These are phyloP conservation scores for Hyaloscypha finlandica DNA, from an alignment of 495 filamentous ascomycete genomes.

Conservation along the genomic window DNA sequence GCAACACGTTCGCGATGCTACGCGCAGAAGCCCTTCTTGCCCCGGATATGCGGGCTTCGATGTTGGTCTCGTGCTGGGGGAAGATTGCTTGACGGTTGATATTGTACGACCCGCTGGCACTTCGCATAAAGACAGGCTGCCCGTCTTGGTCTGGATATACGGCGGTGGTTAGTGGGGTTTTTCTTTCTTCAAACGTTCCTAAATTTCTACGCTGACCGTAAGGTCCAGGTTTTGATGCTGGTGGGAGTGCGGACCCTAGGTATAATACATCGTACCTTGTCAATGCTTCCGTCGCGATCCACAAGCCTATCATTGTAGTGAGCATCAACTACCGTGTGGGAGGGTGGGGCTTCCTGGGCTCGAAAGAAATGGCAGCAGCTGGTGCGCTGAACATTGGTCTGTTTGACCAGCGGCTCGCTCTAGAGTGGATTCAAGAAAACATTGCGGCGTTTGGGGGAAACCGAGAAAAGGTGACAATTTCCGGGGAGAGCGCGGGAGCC, in stretches of 20 bases:
- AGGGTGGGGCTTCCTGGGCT: slow-evolving; percentile 59
- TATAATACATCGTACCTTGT: slow-evolving; percentile 52
- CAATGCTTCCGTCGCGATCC: slow-evolving; percentile 48
- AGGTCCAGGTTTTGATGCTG: slow-evolving; percentile 45
- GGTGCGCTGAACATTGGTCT: slow-evolving; percentile 51
- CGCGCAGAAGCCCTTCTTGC: not conserved
- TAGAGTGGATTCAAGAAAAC: slow-evolving; percentile 50
- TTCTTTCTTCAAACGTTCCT: not conserved
- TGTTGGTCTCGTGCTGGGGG: slow-evolving; percentile 23
- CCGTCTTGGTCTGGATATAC: slow-evolving; percentile 67
- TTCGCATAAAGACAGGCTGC: slow-evolving; percentile 44
- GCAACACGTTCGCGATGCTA: not conserved
- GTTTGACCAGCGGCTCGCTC: slow-evolving; percentile 42
- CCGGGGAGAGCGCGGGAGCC: slow-evolving; percentile 61
- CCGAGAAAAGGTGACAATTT: slow-evolving; percentile 41
- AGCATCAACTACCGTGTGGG: slow-evolving; percentile 61
- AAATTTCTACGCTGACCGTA: not conserved
- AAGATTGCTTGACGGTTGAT: slow-evolving; percentile 59
- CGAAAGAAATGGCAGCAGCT: slow-evolving; percentile 62
- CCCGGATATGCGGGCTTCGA: slow-evolving; percentile 13
- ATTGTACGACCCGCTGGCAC: slow-evolving; percentile 50
- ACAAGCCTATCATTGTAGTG: slow-evolving; percentile 63
- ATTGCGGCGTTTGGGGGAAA: slow-evolving; percentile 41
- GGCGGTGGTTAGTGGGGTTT: slow-evolving; percentile 47
- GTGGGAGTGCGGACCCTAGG: slow-evolving; percentile 44